Base-by-base conservation (phyloP, 768 basidiomycete genomes). In the Rhizopogon roseolus region DNA sequence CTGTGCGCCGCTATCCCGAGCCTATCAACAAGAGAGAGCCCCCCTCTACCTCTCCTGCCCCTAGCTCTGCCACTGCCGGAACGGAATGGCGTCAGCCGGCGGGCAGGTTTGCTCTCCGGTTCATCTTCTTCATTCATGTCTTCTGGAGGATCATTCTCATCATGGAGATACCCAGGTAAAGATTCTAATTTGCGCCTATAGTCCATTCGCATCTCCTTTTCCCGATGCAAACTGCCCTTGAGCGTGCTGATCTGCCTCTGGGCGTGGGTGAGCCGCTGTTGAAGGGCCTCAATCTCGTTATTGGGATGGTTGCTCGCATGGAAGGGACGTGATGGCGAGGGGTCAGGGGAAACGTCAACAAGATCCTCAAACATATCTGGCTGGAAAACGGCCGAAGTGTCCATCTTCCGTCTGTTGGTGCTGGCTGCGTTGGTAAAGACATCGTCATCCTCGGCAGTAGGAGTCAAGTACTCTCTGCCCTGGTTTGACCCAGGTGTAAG, bases 191-290 rank as follows among this genome's bases (percentile, higher is more conserved):
- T 77, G 53, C 83, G 74, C 62, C 72, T 75, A 54, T 82, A 81
- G 51, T 86, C 85, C 64, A 91, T 81, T 34, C 86, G 81, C 52
- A 84, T 72, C 73, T 90, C 86, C 72, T 92, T 93, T 78, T 94
- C 93, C 54, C 91, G 78, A 62, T 84, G 82, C 50, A 94, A 66
- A 1, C 85, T 84, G 45, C 86, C 81, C 63, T 90, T 89, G 56
- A 94, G 80, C 14, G 91, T 92, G 57, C 76, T 80, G 62, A 94
- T 86, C 63, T 92, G 91, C 55, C 92, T 76, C 66, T 94, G 90
- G 4, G 93, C 89, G 67, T 93, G 91, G 10, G 90, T 87, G 36
- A 94, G 76, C 27, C 86, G 78, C 63, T 92, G 86, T 55, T 91
- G 86, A 13, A 93, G 72, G 0, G 84, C 81, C 61, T 93, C 91